Conservation (phyloP, 164 flowering plant species). For the Warburgia ugandensis region DNA sequence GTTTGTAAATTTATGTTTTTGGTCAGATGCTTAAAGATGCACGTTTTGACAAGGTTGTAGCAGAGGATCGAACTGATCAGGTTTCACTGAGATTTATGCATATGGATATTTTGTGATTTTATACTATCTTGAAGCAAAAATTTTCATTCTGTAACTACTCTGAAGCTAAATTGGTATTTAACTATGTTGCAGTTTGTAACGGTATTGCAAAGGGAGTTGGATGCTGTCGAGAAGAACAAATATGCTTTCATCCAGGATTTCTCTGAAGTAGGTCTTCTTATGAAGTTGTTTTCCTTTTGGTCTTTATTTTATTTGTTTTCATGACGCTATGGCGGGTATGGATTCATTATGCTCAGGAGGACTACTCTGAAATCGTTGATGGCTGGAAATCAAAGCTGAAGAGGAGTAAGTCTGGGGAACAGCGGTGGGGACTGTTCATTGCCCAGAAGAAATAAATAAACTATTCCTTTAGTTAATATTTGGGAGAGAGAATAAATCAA, state of each 20-base stretch:
- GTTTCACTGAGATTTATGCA: too few species aligned
- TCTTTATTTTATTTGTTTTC: neutral
- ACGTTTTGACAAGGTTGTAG: constrained; percentile 78
- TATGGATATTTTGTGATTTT: neutral
- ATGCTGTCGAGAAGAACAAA: constrained; percentile 58
- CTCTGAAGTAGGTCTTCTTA: constrained; percentile 57
- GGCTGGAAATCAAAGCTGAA: constrained; percentile 90
- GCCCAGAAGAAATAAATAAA: constrained; percentile 64
- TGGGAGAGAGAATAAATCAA: too few species aligned
- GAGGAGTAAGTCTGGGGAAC: constrained; percentile 80
- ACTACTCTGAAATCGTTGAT: constrained; percentile 74
- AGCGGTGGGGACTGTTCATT: constrained; percentile 91
- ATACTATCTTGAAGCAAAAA: too few species aligned
- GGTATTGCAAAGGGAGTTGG: constrained; percentile 66
- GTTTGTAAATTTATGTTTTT: neutral
- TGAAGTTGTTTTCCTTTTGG: neutral
- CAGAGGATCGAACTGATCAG: constrained; percentile 95
- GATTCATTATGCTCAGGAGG: constrained; percentile 47
- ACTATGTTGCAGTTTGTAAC: constrained; percentile 45
- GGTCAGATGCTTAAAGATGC: constrained; percentile 96
- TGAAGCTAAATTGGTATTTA: constrained; percentile 5
- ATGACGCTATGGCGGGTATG: neutral
- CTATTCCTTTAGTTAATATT: too few species aligned
- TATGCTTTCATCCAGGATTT: constrained; percentile 67
- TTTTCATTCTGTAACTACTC: neutral